Conservation (phyloP, 78 protist species). For the Tieghemostelium lacteum region DNA sequence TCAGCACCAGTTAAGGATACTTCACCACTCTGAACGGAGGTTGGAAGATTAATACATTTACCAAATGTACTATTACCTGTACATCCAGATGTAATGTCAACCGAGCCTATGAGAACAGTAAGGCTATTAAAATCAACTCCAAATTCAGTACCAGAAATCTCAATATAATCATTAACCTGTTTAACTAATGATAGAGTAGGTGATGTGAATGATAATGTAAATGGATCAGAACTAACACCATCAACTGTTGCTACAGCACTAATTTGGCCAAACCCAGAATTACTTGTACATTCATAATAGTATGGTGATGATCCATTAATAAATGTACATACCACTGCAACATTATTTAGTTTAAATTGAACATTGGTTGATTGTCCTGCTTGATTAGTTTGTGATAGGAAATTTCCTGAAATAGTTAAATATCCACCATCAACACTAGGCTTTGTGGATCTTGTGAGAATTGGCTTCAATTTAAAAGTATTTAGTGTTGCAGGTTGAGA, state of each 20-base stretch:
- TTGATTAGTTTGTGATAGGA: background rate
- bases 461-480: background rate
- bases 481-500: background rate
- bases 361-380: background rate
- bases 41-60: background rate
- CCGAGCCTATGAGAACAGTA: background rate
- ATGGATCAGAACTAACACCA: background rate
- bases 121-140: background rate
- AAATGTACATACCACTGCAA: background rate
- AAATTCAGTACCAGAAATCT: conserved; percentile 3
- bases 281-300: background rate
- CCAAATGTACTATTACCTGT: background rate
- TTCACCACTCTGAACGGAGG: background rate
- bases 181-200: background rate
- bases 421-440: background rate
- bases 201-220: no score
- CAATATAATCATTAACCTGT: conserved; percentile 3
- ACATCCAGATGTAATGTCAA: background rate
- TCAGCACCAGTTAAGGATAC: background rate
- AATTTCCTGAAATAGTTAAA: background rate
- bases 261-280: background rate
- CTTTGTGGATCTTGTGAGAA: background rate
- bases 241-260: background rate
- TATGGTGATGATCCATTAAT: background rate
- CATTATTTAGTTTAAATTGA: background rate